These are phyloP conservation scores for Kwoniella shivajii DNA, from an alignment of 1,284 basidiomycete genomes.

Conservation along the genomic window DNA sequence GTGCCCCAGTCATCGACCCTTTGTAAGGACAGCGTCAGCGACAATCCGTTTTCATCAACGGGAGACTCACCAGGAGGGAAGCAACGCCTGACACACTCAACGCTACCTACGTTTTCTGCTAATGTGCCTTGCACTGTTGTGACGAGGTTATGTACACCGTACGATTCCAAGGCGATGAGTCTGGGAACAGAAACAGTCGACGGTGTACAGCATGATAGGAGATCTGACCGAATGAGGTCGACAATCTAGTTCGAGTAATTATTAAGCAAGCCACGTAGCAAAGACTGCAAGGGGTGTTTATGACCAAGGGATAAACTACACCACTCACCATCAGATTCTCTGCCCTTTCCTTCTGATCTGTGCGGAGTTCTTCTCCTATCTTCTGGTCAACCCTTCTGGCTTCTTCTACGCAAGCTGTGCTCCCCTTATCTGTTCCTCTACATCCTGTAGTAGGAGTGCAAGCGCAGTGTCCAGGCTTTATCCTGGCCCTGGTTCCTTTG, in stretches of 20 bases:
- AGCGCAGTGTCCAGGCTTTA: constrained; percentile 47
- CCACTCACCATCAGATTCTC: constrained; percentile 83
- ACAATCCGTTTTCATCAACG: not conserved
- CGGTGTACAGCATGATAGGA: constrained; percentile 69
- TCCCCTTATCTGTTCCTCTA: constrained; percentile 28
- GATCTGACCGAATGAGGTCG: constrained; percentile 90
- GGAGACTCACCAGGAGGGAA: constrained; percentile 75
- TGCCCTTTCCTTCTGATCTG: constrained; percentile 87
- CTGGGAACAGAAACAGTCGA: constrained; percentile 78
- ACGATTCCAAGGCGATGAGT: constrained; percentile 88
- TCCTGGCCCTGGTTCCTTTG: constrained; percentile 71
- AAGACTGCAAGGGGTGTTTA: not conserved
- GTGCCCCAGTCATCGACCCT: constrained; percentile 98
- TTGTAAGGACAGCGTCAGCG: constrained; percentile 3
- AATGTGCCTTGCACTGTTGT: constrained; percentile 81
- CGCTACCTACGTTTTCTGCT: constrained; percentile 57
- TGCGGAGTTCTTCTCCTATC: constrained; percentile 60
- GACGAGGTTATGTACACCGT: constrained; percentile 95
- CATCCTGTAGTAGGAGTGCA: constrained; percentile 33
- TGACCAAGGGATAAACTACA: not conserved
- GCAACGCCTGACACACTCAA: constrained; percentile 75
- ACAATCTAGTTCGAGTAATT: constrained; percentile 69
- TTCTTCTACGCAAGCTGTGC: constrained; percentile 32
- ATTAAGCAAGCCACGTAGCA: constrained; percentile 1
- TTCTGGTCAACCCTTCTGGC: constrained; percentile 47